Evolutionary conservation across 2,329 filamentous ascomycete genomes (phyloP).

Genomic region (Aureobasidium leucospermi): DNA sequence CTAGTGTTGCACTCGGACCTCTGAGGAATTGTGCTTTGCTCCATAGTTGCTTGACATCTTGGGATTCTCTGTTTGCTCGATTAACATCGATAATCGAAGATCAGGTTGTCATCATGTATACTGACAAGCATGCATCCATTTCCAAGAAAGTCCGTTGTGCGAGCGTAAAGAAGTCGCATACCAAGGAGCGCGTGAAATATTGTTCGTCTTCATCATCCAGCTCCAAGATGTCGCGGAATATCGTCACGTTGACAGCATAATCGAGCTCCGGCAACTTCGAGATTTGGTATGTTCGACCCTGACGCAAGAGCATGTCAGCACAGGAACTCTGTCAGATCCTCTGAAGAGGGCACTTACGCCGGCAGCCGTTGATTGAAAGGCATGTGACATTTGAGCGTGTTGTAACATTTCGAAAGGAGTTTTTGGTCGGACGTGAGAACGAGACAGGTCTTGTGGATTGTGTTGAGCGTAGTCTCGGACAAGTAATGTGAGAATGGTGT

Average conservation of each 20-base stretch:
- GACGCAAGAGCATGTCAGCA: not conserved
- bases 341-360: not conserved
- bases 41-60: slow-evolving; percentile 4
- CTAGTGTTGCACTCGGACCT: slow-evolving; percentile 5
- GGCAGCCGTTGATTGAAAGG: not conserved
- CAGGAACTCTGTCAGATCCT: not conserved
- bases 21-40: slow-evolving; percentile 1
- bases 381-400: slow-evolving; percentile 7
- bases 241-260: not conserved
- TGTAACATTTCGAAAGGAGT: not conserved
- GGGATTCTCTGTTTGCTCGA: not conserved
- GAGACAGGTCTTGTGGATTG: not conserved
- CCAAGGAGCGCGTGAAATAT: slow-evolving; percentile 6
- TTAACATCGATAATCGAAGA: not conserved
- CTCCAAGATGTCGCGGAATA: slow-evolving; percentile 1
- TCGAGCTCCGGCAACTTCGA: slow-evolving; percentile 7
- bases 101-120: not conserved
- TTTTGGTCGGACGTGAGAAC: not conserved
- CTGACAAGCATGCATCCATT: slow-evolving; percentile 11
- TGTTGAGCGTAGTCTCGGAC: not conserved
- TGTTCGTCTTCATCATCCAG: slow-evolving; percentile 11
- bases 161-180: slow-evolving; percentile 1
- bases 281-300: slow-evolving; percentile 9
- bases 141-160: not conserved
- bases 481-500: not conserved